Evolutionary conservation across 306 rosid species (phyloP).

Genomic region (Cicer pinnatifidum): DNA sequence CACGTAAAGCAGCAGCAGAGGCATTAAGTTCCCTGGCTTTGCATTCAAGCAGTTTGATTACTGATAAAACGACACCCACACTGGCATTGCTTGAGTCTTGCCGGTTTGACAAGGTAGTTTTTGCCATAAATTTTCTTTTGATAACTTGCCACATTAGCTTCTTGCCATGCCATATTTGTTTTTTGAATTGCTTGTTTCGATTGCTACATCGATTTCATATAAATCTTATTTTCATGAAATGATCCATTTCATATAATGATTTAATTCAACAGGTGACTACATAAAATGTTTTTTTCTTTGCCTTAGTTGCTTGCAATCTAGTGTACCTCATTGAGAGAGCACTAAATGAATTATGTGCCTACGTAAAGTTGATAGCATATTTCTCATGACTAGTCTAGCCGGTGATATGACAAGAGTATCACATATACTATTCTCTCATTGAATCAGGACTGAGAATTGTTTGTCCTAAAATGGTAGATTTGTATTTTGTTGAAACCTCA

Average conservation of each 20-base stretch:
- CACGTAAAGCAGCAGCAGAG: conserved; percentile 98
- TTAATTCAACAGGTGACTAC: conserved; percentile 20
- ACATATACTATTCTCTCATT: conserved; percentile 22
- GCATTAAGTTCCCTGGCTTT: conserved; percentile 70
- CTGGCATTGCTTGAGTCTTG: conserved; percentile 71
- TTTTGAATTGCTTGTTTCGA: neutral
- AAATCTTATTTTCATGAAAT: neutral
- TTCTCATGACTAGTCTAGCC: conserved; percentile 35
- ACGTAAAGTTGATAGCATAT: conserved; percentile 31
- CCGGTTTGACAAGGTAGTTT: conserved; percentile 95
- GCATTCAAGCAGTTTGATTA: conserved; percentile 75
- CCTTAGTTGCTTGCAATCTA: conserved; percentile 14
- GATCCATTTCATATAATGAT: neutral
- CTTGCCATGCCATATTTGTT: conserved; percentile 16
- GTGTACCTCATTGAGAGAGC: conserved; percentile 28
- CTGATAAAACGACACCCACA: conserved; percentile 66
- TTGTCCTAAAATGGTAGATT: conserved; percentile 31
- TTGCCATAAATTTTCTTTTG: conserved; percentile 39
- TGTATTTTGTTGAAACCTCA: conserved; percentile 32
- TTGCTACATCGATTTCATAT: conserved; percentile 26
- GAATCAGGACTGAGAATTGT: neutral
- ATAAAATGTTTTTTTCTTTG: neutral
- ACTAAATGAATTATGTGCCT: conserved; percentile 8
- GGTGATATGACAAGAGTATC: conserved; percentile 6
- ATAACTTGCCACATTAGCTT: conserved; percentile 32